Base-by-base conservation (phyloP, 257 asterid genomes). In the Orobanche coerulescens region DNA sequence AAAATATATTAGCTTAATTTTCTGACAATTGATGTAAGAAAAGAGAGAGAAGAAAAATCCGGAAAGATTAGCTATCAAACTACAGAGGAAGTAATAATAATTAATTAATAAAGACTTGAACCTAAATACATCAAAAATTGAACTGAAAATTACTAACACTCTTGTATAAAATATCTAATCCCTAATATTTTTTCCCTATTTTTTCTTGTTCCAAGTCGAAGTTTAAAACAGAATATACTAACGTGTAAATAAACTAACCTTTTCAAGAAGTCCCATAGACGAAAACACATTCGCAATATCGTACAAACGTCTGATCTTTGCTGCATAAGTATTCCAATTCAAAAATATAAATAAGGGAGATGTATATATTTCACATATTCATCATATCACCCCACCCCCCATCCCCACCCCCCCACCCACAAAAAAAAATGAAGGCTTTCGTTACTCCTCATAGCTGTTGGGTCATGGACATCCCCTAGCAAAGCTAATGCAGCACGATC, bases 281-380 rank as follows among this genome's bases (percentile, higher is more conserved):
- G 79, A 68, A 24, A 85, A 73, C 49, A 85, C 91, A 73, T 82
- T 82, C 12, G 91, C 82, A 68, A 82, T 78, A 65, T 85, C 94
- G 68, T 82, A 82, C 75, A 85, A 66, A 54, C 90, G 94, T 52
- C 94, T 80, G 34, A 73, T 49, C 64, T 81, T 85, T 47, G 86
- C 94, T 82, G 94, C 75, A 76, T 60, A 61, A 69, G 11, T 22
- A 64, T 43, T 59, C 47, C 44, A 37, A 33, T 40, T 11, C 15
- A 50, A 43, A 22, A 24, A 25, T 37, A 63, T 20, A 47, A n/a
- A n/a, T 46, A 1, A 71, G 65, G 9, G 12, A 52, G 39, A 52
- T 10, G 43, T 18, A 31, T 11, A 37, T 52, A 37, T 16, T 23
- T 34, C 43, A 63, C 22, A 42, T 39, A 25, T 64, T 28, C 49